Evolutionary conservation across 805 yeast species (phyloP), one percentile per base, ranked within the genome.

Genomic region (Ogataea paraovalis): DNA sequence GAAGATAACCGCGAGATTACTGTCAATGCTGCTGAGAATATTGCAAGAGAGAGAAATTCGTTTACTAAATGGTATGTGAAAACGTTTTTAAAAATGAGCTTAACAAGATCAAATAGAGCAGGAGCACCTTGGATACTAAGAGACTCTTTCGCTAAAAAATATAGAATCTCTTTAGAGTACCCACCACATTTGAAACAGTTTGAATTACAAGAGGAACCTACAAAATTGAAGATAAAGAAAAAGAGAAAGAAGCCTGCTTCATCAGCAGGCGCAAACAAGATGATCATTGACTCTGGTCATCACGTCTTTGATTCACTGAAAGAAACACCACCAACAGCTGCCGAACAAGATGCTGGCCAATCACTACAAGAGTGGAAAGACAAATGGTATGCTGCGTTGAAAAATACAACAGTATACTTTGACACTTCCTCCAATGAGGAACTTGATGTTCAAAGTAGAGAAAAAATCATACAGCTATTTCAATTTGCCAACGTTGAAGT

Each of bases 121-220:
- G 97, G 98, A 3, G 92, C 97, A 2, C 98, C 98, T 2, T 94
- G 98, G 98, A 82, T 92, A 19, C 94, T 94, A 14, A 86, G 84
- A 61, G 81, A 79, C 22, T 82, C 83, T 54, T 88, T 79, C 64
- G 94, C 94, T 0, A 73, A 72, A 47, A 75, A 76, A 56, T 88
- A 83, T 62, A 69, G 87, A 54, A 85, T 88, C 18, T 76, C 84
- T 10, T 70, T 73, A 16, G 82, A 74, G 36, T 76, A 74, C 54
- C 88, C 88, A 1, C 72, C 75, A 5, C 77, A 80, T 47, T 65
- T 83, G 47, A 70, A 69, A 48, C 73, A 70, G 27, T 62, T 48
- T 42, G 59, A 58, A 43, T 40, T 49, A 16, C 25, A 34, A 3
- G 52, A 46, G 14, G 51, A 50, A 3, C 41, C 46, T 7, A 19